A percentile compares a stretch with the other conserved stretches of the same genome.
Evolutionary conservation across 768 basidiomycete species (phyloP).

Genomic region (Auriculariales sp.): DNA sequence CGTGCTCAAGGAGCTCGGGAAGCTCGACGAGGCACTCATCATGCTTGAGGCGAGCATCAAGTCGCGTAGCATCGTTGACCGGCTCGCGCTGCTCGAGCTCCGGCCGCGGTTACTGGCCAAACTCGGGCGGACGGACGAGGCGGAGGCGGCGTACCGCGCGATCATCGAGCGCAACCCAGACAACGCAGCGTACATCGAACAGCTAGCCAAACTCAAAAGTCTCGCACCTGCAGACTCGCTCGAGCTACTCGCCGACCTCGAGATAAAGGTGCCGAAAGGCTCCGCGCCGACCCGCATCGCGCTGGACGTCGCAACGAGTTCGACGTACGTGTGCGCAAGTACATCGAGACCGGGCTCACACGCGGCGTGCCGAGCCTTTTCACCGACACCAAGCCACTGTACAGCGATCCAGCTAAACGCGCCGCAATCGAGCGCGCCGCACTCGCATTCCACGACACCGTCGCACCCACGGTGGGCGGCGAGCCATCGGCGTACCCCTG

Average conservation of each 20-base stretch:
- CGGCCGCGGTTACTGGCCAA: constrained; percentile 69
- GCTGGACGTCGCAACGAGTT: constrained; percentile 63
- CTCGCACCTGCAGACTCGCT: constrained; percentile 43
- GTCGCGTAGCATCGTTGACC: constrained; percentile 54
- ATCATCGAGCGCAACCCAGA: constrained; percentile 82
- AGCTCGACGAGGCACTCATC: constrained; percentile 13
- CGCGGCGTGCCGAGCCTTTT: constrained; percentile 92
- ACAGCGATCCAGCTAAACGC: constrained; percentile 49
- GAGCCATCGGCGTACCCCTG: constrained; percentile 75
- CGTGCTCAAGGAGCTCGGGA: constrained; percentile 56
- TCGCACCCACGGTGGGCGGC: constrained; percentile 7
- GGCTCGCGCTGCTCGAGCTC: constrained; percentile 45
- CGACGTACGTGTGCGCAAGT: constrained; percentile 42
- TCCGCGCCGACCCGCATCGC: constrained; percentile 60
- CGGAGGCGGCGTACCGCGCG: constrained; percentile 66
- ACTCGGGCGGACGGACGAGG: constrained; percentile 44
- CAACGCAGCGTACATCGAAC: constrained; percentile 62
- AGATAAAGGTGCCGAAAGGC: constrained; percentile 48
- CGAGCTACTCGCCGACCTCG: constrained; percentile 41
- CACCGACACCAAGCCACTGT: constrained; percentile 79
- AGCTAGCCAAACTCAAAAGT: constrained; percentile 51
- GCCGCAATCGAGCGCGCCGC: constrained; percentile 53
- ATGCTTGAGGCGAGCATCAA: constrained; percentile 30
- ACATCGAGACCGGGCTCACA: constrained; percentile 52
- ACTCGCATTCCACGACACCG: constrained; percentile 29